Evolutionary conservation across 805 yeast genomes (phyloP).

Genomic region (Zygoascus bituminiphila): DNA sequence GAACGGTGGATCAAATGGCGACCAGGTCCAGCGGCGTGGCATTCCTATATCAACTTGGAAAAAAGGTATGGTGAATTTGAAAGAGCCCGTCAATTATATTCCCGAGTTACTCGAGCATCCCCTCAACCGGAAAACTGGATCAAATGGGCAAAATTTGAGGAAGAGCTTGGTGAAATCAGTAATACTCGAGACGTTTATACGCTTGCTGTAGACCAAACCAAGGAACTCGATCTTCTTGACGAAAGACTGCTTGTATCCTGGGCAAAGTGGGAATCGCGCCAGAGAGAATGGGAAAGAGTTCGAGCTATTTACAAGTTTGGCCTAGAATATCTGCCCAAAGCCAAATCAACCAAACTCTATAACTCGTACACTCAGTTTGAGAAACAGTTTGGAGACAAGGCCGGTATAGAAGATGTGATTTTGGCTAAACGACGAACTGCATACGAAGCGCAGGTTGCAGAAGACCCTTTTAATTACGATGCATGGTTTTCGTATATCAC

Average conservation of each 20-base stretch:
- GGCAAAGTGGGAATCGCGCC: conserved; percentile 63
- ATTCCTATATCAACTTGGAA: conserved; percentile 65
- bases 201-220: conserved; percentile 51
- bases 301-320: conserved; percentile 49
- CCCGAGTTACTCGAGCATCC: conserved; percentile 45
- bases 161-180: conserved; percentile 37
- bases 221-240: conserved; percentile 27
- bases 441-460: conserved; percentile 42
- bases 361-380: conserved; percentile 50
- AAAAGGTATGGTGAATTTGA: conserved; percentile 51
- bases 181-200: conserved; percentile 57
- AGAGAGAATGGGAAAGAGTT: conserved; percentile 55
- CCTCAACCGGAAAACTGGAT: conserved; percentile 57
- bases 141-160: conserved; percentile 69
- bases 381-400: conserved; percentile 51
- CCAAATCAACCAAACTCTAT: conserved; percentile 32
- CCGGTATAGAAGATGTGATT: conserved; percentile 46
- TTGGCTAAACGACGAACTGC: conserved; percentile 44
- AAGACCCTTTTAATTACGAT: conserved; percentile 52
- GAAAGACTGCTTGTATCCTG: conserved; percentile 41
- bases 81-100: conserved; percentile 51
- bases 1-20: conserved; percentile 77
- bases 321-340: conserved; percentile 36
- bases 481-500: conserved; percentile 74
- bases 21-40: conserved; percentile 63